These are phyloP conservation scores for Eudorina sp. DNA, from an alignment of 139 green algal species.

Conservation along the genomic window DNA sequence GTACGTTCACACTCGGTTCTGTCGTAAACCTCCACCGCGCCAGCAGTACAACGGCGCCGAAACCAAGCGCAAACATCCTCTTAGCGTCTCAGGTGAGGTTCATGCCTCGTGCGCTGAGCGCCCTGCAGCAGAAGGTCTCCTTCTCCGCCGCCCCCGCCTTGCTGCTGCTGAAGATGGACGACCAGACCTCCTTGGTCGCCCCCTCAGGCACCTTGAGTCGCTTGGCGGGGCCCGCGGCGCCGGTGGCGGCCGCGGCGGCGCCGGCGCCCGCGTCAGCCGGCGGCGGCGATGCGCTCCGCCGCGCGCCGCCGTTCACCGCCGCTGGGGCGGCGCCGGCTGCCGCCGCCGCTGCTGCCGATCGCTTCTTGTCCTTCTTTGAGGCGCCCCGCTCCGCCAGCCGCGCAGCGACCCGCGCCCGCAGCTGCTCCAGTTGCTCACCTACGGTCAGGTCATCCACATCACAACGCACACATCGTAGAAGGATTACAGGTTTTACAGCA, in stretches of 20 bases:
- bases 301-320: background rate
- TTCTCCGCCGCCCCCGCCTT: constrained; percentile 46
- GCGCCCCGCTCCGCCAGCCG: constrained; percentile 49
- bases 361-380: constrained; percentile 54
- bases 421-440: constrained; percentile 63
- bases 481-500: too few relatives aligned
- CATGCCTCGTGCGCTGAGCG: constrained; percentile 43
- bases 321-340: background rate
- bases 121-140: constrained; percentile 65
- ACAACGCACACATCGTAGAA: too few relatives aligned
- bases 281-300: constrained; percentile 4
- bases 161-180: constrained; percentile 55
- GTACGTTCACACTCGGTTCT: too few relatives aligned
- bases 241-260: background rate
- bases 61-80: too few relatives aligned
- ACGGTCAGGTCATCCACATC: too few relatives aligned
- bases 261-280: background rate
- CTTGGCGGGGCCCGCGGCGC: constrained; percentile 21
- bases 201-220: constrained; percentile 56
- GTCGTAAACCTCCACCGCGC: too few relatives aligned
- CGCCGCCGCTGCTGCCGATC: background rate
- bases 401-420: constrained; percentile 49
- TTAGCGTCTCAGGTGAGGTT: constrained; percentile 56
- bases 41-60: too few relatives aligned
- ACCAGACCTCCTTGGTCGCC: constrained; percentile 59